Evolutionary conservation across 345 rosid species (phyloP).

Genomic region (Boechera stricta): DNA sequence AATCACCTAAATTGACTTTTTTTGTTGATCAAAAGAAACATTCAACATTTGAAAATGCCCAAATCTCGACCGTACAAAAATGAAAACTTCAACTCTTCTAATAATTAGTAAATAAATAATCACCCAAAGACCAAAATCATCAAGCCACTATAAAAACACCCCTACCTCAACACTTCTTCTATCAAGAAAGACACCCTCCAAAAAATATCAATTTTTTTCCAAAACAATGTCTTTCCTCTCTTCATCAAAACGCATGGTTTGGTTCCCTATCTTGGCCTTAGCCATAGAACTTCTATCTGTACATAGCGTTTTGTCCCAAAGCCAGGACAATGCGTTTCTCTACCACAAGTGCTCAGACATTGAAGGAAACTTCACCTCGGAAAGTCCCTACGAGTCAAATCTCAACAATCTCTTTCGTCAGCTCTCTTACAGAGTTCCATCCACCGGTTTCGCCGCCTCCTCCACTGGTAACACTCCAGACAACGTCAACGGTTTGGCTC

Average conservation of each 20-base stretch:
- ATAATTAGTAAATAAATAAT: conserved; percentile 17
- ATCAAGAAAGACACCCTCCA: neutral
- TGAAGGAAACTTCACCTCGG: conserved; percentile 50
- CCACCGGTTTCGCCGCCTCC: conserved; percentile 53
- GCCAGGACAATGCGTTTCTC: conserved; percentile 50
- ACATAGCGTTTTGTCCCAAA: conserved; percentile 24
- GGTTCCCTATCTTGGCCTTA: conserved; percentile 25
- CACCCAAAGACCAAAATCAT: conserved; percentile 3
- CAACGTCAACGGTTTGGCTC: conserved; percentile 57
- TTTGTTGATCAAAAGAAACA: neutral
- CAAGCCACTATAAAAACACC: conserved; percentile 26
- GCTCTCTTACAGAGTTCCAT: conserved; percentile 52
- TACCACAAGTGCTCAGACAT: conserved; percentile 53
- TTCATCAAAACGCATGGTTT: conserved; percentile 13
- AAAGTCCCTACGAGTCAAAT: conserved; percentile 52
- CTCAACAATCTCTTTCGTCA: conserved; percentile 48
- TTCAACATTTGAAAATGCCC: conserved; percentile 17
- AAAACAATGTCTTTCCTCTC: conserved; percentile 40
- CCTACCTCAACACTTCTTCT: conserved; percentile 12
- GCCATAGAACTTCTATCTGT: conserved; percentile 36
- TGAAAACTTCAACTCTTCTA: conserved; percentile 37
- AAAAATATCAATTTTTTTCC: neutral
- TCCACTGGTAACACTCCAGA: conserved; percentile 49
- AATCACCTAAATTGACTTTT: conserved; percentile 23
- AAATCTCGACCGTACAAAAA: conserved; percentile 20